Evolutionary conservation across 2,329 filamentous ascomycete species (phyloP).

Genomic region (Botrytis aclada): DNA sequence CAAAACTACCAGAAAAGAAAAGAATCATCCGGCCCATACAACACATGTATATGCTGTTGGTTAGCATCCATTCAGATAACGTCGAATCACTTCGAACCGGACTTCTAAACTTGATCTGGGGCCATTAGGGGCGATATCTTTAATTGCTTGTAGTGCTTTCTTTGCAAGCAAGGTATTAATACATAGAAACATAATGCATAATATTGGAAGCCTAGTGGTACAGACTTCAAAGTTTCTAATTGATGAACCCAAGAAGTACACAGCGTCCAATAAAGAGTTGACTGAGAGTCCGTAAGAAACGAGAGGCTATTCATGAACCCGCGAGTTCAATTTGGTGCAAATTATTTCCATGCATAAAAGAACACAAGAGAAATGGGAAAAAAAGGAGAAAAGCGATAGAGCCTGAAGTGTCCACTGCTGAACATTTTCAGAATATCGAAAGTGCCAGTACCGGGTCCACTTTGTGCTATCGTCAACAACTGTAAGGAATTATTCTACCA

Average conservation of each 20-base stretch:
- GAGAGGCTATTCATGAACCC: background rate
- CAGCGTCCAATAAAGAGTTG: background rate
- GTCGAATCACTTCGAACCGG: background rate
- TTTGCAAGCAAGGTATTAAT: background rate
- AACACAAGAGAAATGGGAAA: background rate
- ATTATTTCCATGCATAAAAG: background rate
- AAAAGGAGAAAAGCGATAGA: background rate
- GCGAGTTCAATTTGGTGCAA: background rate
- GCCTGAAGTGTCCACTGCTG: background rate
- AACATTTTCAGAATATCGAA: background rate
- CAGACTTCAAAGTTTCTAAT: background rate
- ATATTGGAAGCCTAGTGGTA: background rate
- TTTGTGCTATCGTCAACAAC: background rate
- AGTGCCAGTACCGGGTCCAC: background rate
- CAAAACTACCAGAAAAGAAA: background rate
- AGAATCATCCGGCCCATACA: background rate
- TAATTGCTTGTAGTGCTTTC: background rate
- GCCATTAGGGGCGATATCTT: background rate
- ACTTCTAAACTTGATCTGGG: background rate
- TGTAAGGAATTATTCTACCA: constrained; percentile 12
- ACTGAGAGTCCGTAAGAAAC: background rate
- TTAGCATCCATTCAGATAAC: background rate
- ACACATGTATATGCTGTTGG: background rate
- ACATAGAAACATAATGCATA: background rate
- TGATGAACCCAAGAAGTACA: background rate